Evolutionary conservation across 495 filamentous ascomycete species (phyloP), one percentile per base, ranked within the genome.

Genomic region (Tuber microsphaerosporum): DNA sequence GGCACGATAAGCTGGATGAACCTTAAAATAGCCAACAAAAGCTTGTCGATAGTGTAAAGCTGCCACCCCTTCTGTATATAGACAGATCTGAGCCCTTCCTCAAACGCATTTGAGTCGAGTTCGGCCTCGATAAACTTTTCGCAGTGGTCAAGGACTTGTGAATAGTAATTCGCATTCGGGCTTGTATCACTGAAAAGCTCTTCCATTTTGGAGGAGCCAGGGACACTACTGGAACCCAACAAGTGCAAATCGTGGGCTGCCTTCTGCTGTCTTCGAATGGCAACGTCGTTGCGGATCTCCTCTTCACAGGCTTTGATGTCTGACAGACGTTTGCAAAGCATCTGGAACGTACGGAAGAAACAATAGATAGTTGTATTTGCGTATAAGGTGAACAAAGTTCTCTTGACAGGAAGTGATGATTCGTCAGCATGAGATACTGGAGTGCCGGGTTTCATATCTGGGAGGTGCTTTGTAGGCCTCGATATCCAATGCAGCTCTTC

Each of bases 281-380:
- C 85, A 19, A 97, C 90, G 81, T 92, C 91, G 74, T 89, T 87
- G 45, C 87, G 86, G 31, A 94, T 94, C 69, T 90, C 87, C 26
- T 86, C 87, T 83, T 91, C 92, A 79, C 89, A 88, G 42, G 89
- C 85, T 85, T 97, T 97, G 84, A 98, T 89, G 72, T 90, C 89
- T 74, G 90, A 85, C 19, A 99, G 88, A 48, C 96, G 91, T 76
- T 91, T 89, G 84, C 94, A 98, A 10, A 98, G 86, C 4, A 91
- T 91, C 83, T 95, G 89, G 84, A 98, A 97, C 48, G 94, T 89
- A 31, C 91, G 91, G 86, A 99, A 91, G 86, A 99, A 97, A 85
- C 93, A 93, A 80, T 92, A 94, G 68, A 99, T 92, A 69, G 91
- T 91, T 75, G 92, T 87, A 83, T 97, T 98, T 82, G 89, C 91